Evolutionary conservation across 1,284 basidiomycete species (phyloP), one percentile per base, ranked within the genome.

Genomic region (Puccinia horiana): DNA sequence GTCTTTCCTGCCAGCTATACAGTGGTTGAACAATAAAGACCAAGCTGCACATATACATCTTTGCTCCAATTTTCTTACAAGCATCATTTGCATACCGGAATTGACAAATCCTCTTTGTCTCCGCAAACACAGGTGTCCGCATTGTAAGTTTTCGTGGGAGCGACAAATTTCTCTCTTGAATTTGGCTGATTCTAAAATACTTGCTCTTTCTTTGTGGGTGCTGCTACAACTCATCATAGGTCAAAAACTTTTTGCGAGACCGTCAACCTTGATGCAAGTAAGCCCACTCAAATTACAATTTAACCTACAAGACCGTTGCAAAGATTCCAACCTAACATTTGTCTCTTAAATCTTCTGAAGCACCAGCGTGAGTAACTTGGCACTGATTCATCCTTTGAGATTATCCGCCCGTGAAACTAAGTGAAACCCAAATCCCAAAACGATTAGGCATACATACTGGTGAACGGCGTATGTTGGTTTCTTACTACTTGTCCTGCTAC

Each of bases 171-270:
- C 9, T 58, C 16, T 61, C 9, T 61, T 26, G 58, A 61, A 29
- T 61, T 12, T 18, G 4, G 29, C n/a, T 16, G 16, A 35, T 32
- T 35, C 16, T 8, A 18, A 61, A 26, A 14, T 5, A 26, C 6
- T 8, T 35, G 29, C 23, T 61, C 26, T 26, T 11, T n/a, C 29
- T n/a, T 23, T 26, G 29, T 47, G 35, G 23, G 14, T 29, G 16
- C 29, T n/a, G 37, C 37, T 56, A 42, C 56, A 40, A 18, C 12
- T 35, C 44, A 65, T 67, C n/a, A 54, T 18, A 78, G 76, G 76
- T 54, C 54, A 69, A 37, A 78, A 78, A 54, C 76, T 78, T 67
- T 78, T 78, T 49, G 76, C 76, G 47, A 35, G 76, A 29, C 76
- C 76, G 20, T 78, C 63, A 14, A 78, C 76, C 26, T 69, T 78